Conservation (phyloP, 768 basidiomycete genomes). For the Rhizopogon vesiculosus region DNA sequence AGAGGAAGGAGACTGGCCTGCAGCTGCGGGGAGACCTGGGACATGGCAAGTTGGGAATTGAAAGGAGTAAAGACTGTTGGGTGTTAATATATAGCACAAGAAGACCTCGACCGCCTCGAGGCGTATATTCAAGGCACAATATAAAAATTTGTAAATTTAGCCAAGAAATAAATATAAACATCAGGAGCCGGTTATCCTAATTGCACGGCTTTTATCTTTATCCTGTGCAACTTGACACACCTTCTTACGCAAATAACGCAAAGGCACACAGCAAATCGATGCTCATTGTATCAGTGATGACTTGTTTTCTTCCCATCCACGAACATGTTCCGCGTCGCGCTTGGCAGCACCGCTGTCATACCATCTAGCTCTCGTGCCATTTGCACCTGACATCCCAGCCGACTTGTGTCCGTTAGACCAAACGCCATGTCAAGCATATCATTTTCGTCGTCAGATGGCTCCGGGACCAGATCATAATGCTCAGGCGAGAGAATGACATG, state of each 20-base stretch:
- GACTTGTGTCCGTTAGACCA: constrained; percentile 90
- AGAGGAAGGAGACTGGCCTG: background rate
- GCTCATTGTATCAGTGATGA: constrained; percentile 30
- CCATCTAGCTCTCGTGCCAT: constrained; percentile 82
- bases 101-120: background rate
- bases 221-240: background rate
- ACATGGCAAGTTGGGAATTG: background rate
- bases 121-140: background rate
- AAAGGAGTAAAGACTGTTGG: background rate
- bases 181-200: background rate
- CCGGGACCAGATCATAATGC: constrained; percentile 81
- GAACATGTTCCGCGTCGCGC: constrained; percentile 96
- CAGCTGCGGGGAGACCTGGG: background rate
- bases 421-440: constrained; percentile 99
- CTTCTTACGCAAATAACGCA: background rate
- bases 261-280: too few species aligned
- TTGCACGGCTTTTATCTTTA: background rate
- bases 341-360: constrained; percentile 77
- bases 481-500: constrained; percentile 84
- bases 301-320: constrained; percentile 72
- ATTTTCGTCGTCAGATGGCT: constrained; percentile 97
- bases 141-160: background rate
- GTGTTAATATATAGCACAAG: background rate
- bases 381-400: constrained; percentile 73
- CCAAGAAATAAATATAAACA: background rate